These are phyloP conservation scores for Alternaria sp. DNA, from an alignment of 2,329 filamentous ascomycete species.

Conservation along the genomic window DNA sequence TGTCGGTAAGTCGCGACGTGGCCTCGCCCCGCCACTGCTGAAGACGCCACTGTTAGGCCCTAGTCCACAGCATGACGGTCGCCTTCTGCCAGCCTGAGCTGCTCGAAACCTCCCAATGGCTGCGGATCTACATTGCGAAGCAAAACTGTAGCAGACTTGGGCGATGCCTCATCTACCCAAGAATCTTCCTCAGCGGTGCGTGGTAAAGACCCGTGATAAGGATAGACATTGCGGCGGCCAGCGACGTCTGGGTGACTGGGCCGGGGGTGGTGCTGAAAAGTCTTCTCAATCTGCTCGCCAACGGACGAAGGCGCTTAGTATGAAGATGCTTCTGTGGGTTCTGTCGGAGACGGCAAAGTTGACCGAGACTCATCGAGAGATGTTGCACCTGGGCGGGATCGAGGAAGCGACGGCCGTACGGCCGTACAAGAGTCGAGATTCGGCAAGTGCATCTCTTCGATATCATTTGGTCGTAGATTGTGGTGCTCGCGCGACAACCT, in stretches of 20 bases:
- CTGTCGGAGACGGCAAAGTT: neutral
- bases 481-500: neutral
- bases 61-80: neutral
- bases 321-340: neutral
- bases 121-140: neutral
- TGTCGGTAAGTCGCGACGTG: neutral
- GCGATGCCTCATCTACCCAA: neutral
- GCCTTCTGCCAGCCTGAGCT: neutral
- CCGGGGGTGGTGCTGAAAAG: neutral
- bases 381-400: neutral
- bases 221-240: neutral
- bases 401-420: neutral
- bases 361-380: neutral
- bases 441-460: neutral
- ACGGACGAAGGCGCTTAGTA: neutral
- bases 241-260: neutral
- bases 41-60: neutral
- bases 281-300: neutral
- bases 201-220: neutral
- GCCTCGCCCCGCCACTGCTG: neutral
- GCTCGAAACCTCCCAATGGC: neutral
- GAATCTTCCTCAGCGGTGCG: neutral
- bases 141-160: neutral
- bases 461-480: neutral
- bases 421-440: neutral